Evolutionary conservation across 768 basidiomycete genomes (phyloP), one percentile per base, ranked within the genome.

Genomic region (Phylloporus scabripes): DNA sequence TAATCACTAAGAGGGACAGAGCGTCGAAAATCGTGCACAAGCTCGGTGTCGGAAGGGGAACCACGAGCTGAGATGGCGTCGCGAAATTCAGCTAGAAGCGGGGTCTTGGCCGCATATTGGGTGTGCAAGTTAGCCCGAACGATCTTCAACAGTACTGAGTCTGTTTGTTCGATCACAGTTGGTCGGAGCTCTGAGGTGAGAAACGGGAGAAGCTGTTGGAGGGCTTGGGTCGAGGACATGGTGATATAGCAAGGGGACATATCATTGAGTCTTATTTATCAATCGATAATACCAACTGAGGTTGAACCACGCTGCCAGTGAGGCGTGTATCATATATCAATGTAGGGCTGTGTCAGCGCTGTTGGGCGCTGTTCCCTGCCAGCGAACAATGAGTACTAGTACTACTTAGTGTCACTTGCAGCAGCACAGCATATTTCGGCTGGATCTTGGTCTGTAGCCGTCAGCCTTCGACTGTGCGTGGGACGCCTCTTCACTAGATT

Each of bases 1-100:
- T 56, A 58, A 15, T 38, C 28, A 15, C 42, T 43, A 0, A 49
- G 28, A 1, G 49, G 49, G 12, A 53, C 36, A 18, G 32, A 8
- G 23, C 17, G 14, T 2, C 48, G 42, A 23, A 51, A 56, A 41
- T 26, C 29, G 5, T 40, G 9, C 4, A 54, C 17, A 12, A 56
- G n/a, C 14, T 37, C 20, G 11, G 18, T 7, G 10, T 54, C 49
- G 1, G 43, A 33, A 5, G 24, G 10, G 2, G 28, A 38, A 29
- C 46, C 31, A 23, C 26, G n/a, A 4, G 26, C 31, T 5, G 20
- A n/a, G 5, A 48, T 18, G 2, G 46, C 49, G 12, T 40, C 37
- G 10, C 46, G 41, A 43, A 57, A 51, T 10, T 21, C 7, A 1
- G 34, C 28, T 17, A 57, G 45, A 12, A 32, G 37, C 1, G 40